These are phyloP conservation scores for Hypoxylon perforatum DNA, from an alignment of 495 filamentous ascomycete species.

Conservation along the genomic window DNA sequence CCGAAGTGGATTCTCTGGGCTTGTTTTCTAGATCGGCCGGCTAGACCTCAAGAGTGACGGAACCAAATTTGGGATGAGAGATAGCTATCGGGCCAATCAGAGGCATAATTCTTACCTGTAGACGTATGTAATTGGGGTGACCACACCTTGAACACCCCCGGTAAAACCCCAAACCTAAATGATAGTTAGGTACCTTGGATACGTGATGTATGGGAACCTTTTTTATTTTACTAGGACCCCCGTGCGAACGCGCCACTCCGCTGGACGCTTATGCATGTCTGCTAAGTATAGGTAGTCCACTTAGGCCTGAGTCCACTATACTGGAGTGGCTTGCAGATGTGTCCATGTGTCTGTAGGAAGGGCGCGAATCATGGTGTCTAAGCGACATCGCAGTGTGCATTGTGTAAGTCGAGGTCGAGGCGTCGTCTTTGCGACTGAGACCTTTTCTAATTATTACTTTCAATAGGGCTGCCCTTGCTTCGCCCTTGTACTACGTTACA, in stretches of 20 bases:
- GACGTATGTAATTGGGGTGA: conserved; percentile 34
- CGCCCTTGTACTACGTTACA: no score
- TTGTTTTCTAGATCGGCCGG: conserved; percentile 16
- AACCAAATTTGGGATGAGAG: conserved; percentile 35
- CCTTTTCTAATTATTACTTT: no score
- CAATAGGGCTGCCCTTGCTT: no score
- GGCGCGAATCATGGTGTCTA: background rate
- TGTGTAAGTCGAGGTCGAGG: conserved; percentile 1
- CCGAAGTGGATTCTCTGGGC: conserved; percentile 8
- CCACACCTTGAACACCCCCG: conserved; percentile 1
- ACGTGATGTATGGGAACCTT: no score
- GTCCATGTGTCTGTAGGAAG: background rate
- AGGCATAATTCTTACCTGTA: conserved; percentile 31
- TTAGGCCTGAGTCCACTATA: background rate
- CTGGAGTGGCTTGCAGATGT: no score
- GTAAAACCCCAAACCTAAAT: conserved; percentile 28
- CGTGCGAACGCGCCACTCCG: conserved; percentile 8
- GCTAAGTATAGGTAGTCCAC: background rate
- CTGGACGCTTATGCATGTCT: conserved; percentile 11
- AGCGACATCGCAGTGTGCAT: conserved; percentile 30
- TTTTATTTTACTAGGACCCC: conserved; percentile 9
- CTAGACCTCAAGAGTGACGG: conserved; percentile 23
- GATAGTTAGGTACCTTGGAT: conserved; percentile 23
- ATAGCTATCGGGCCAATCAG: conserved; percentile 38
- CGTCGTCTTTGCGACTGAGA: background rate